Evolutionary conservation across 164 flowering plant genomes (phyloP), one percentile per base, ranked within the genome.

Genomic region (Akebia trifoliata): DNA sequence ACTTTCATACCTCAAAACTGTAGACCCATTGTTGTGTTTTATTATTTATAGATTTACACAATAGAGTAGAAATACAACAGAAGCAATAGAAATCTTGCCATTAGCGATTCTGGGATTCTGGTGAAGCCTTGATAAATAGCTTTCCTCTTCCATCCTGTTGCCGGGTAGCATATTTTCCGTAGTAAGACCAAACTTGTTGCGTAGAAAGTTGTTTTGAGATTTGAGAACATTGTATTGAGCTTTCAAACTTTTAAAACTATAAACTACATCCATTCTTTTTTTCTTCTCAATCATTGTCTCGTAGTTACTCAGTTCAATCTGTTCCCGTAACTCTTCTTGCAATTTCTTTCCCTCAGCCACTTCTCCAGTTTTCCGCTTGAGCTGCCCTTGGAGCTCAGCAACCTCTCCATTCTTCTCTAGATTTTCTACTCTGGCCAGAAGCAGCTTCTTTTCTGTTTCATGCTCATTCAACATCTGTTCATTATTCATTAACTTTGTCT

Each of bases 141-240:
- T 71, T 57, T 69, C 75, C 57, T 58, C 69, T 54, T 67, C 76
- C 67, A 56, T 40, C 56, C 42, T 74, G 56, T 50, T 43, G 50
- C 15, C 36, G 1, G 56, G 50, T 3, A 59, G 56, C 71, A 53
- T 68, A 53, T 67, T 71, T 22, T 85, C 86, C 11, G 37, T 7
- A 8, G 69, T 58, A 63, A 71, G 79, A 52, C 83, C 81, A 57
- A 8, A 26, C 76, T 80, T 84, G 31, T 34, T 21, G 34, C 56
- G 50, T 52, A 87, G 78, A 55, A 51, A 84, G 36, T 67, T 75
- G 72, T 82, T 66, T 47, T 86, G 86, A 52, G 90, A 83, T 73
- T 78, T 87, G n/a, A n/a, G n/a, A n/a, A n/a, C n/a, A 34, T 67
- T 75, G 72, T 82, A 68, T 47, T 86, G 86, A 52, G 90, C 81